phyloP scores from a whole-genome alignment of 768 basidiomycete species.

The Lactarius vividus region DNA sequence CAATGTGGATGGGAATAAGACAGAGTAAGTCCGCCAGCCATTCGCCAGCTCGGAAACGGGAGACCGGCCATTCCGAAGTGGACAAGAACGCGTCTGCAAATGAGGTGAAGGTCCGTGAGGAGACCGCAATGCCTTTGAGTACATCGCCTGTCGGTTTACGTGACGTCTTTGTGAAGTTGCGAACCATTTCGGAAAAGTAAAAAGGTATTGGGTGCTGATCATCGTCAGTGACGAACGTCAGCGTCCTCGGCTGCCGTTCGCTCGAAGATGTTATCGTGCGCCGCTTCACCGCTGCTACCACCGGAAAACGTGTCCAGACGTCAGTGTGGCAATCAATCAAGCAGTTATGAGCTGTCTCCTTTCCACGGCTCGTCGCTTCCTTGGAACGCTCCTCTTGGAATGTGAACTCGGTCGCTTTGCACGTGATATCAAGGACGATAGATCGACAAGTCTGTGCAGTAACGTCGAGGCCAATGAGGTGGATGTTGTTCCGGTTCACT shows the following conservation, averaged over 20 bases:
- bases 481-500: conserved; percentile 40
- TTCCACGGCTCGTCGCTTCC: conserved; percentile 21
- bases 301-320: conserved; percentile 18
- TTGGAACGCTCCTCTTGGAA: conserved; percentile 47
- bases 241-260: conserved; percentile 34
- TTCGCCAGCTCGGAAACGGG: too few species aligned
- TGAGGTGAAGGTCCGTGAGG: conserved; percentile 33
- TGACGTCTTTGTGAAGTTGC: conserved; percentile 46
- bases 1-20: too few species aligned
- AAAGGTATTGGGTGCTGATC: conserved; percentile 37
- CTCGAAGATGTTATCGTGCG: conserved; percentile 22
- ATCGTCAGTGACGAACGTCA: conserved; percentile 46
- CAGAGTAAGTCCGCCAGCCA: too few species aligned
- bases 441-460: conserved; percentile 39
- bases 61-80: too few species aligned
- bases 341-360: conserved; percentile 41
- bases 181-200: conserved; percentile 47
- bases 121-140: conserved; percentile 40
- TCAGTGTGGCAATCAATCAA: conserved; percentile 16
- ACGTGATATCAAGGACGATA: conserved; percentile 49
- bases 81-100: too few species aligned
- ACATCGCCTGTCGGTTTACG: conserved; percentile 51
- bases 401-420: conserved; percentile 53
- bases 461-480: conserved; percentile 44
- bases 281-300: conserved; percentile 12